These are phyloP conservation scores for Komagataea norvegica DNA, from an alignment of 1,139 yeast species.

Conservation along the genomic window DNA sequence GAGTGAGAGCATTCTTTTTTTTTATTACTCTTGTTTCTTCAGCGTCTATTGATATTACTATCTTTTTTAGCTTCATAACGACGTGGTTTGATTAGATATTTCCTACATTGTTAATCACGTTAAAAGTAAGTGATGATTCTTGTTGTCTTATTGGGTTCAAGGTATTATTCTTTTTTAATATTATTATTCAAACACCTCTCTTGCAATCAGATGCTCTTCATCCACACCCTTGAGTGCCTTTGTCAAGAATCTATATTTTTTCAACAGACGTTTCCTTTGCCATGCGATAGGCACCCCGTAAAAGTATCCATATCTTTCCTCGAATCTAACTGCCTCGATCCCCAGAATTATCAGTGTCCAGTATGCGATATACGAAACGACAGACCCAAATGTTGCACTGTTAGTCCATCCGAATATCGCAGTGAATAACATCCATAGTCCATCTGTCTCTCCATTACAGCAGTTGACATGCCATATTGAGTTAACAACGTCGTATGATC, in stretches of 20 bases:
- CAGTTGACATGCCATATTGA: constrained; percentile 96
- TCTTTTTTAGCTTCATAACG: too few species aligned
- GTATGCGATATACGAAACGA: constrained; percentile 63
- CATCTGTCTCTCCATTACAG: constrained; percentile 86
- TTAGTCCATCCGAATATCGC: constrained; percentile 95
- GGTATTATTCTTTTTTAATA: too few species aligned
- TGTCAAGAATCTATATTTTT: constrained; percentile 27
- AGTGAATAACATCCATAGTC: constrained; percentile 90
- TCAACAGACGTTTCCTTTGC: constrained; percentile 53
- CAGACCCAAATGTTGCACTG: constrained; percentile 93
- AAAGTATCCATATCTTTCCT: constrained; percentile 58
- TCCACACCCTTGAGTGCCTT: not conserved
- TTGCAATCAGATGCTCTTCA: constrained; percentile 5
- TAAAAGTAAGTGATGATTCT: too few species aligned
- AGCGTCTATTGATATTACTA: too few species aligned
- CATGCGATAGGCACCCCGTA: constrained; percentile 54
- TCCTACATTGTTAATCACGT: too few species aligned
- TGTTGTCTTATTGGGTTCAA: too few species aligned
- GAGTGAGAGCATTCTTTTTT: constrained; percentile 68
- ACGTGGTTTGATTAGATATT: too few species aligned
- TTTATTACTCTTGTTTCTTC: too few species aligned
- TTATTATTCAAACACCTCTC: constrained; percentile 6
- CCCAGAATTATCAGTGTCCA: constrained; percentile 61
- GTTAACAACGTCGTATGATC: constrained; percentile 76
- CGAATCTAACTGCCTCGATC: constrained; percentile 46